Conservation (phyloP, 352 stramenopile species). For the Globisporangium orthogonon region DNA sequence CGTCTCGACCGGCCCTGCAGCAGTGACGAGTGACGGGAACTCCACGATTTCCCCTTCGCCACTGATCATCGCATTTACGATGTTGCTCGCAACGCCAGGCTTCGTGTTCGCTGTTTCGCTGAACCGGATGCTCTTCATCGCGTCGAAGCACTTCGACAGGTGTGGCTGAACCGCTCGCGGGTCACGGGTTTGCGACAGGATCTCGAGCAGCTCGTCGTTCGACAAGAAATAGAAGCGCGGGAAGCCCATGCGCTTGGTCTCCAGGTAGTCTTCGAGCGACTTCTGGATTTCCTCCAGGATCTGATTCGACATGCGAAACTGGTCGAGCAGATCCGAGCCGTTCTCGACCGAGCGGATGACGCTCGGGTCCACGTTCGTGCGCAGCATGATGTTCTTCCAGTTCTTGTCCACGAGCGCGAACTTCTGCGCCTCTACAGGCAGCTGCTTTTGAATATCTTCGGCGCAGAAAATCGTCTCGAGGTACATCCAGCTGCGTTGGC, state of each 20-base stretch:
- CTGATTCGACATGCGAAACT: slow-evolving; percentile 81
- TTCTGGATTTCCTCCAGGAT: slow-evolving; percentile 91
- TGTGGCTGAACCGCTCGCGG: slow-evolving; percentile 87
- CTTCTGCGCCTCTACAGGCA: slow-evolving; percentile 82
- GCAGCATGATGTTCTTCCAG: slow-evolving; percentile 82
- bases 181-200: slow-evolving; percentile 87
- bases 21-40: slow-evolving; percentile 68
- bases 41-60: slow-evolving; percentile 82
- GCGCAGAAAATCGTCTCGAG: slow-evolving; percentile 87
- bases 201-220: slow-evolving; percentile 90
- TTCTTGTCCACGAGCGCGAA: slow-evolving; percentile 83
- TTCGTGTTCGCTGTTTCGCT: slow-evolving; percentile 27
- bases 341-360: slow-evolving; percentile 76
- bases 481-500: slow-evolving; percentile 87
- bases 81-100: slow-evolving; percentile 25
- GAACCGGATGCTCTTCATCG: slow-evolving; percentile 91
- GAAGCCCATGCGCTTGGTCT: slow-evolving; percentile 91
- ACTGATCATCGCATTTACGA: slow-evolving; percentile 81
- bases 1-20: slow-evolving; percentile 79
- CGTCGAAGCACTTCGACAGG: slow-evolving; percentile 90
- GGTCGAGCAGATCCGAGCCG: slow-evolving; percentile 65
- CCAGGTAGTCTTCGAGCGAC: slow-evolving; percentile 88
- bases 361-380: slow-evolving; percentile 65
- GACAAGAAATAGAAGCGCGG: slow-evolving; percentile 91
- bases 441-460: slow-evolving; percentile 86